phyloP scores from a whole-genome alignment of 2,329 filamentous ascomycete genomes.

The Xylaria sp. region DNA sequence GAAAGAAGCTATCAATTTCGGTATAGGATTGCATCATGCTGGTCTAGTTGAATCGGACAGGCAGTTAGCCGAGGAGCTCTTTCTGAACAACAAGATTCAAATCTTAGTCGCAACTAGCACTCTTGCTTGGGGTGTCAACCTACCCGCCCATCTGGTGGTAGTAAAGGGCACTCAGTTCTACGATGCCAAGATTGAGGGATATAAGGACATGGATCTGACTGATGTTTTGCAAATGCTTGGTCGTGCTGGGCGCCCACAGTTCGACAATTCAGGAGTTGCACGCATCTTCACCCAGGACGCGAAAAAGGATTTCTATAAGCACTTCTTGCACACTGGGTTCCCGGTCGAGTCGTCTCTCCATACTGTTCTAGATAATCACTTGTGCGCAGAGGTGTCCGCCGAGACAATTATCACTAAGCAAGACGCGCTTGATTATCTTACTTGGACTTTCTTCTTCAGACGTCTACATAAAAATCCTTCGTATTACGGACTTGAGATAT shows the following conservation, averaged over 20 bases:
- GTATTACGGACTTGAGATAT: slow-evolving; percentile 95
- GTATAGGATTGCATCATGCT: slow-evolving; percentile 96
- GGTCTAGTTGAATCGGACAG: slow-evolving; percentile 95
- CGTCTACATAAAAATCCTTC: slow-evolving; percentile 97
- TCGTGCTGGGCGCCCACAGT: slow-evolving; percentile 93
- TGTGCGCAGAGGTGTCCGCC: slow-evolving; percentile 93
- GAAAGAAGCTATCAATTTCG: slow-evolving; percentile 94
- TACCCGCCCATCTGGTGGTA: slow-evolving; percentile 95
- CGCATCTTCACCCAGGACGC: slow-evolving; percentile 97
- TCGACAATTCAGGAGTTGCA: slow-evolving; percentile 94
- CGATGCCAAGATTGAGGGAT: slow-evolving; percentile 96
- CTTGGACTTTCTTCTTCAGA: slow-evolving; percentile 99
- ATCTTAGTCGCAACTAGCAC: slow-evolving; percentile 96
- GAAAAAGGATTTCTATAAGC: slow-evolving; percentile 99
- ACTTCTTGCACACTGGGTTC: slow-evolving; percentile 97
- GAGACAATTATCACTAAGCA: slow-evolving; percentile 95
- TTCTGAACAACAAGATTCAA: slow-evolving; percentile 97
- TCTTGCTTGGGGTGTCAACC: slow-evolving; percentile 96
- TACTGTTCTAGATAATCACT: slow-evolving; percentile 95
- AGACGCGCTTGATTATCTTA: slow-evolving; percentile 96
- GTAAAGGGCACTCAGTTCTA: slow-evolving; percentile 99
- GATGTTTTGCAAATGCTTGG: slow-evolving; percentile 98
- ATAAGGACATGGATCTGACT: slow-evolving; percentile 98
- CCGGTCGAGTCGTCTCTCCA: slow-evolving; percentile 96
- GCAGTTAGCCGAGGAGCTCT: slow-evolving; percentile 91